Percentiles rank a stretch among this genome's conserved stretches.
Evolutionary conservation across 306 rosid genomes (phyloP).

Genomic region (Inga leiocalycina): DNA sequence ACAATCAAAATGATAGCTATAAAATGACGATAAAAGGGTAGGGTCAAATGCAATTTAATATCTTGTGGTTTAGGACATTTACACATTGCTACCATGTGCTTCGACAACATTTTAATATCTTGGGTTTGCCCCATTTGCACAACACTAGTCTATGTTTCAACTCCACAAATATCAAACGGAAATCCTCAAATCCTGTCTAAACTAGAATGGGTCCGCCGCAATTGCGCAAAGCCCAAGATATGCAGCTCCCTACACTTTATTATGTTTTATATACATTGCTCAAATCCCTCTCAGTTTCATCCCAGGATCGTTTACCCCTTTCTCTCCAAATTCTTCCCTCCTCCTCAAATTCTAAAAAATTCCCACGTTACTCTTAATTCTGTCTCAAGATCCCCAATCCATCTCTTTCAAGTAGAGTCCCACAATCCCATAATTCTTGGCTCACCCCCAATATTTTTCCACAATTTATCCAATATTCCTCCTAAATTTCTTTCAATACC

Average conservation of each 20-base stretch:
- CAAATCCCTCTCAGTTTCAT: background rate
- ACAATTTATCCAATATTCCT: background rate
- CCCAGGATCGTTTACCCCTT: background rate
- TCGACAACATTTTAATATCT: background rate
- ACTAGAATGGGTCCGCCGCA: background rate
- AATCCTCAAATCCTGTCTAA: background rate
- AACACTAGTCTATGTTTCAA: background rate
- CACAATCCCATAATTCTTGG: background rate
- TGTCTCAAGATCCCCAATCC: background rate
- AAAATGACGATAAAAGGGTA: background rate
- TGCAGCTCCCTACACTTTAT: background rate
- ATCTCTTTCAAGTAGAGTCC: background rate
- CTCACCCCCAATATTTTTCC: background rate
- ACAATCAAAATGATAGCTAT: background rate
- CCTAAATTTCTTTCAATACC: background rate
- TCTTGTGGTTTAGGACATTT: background rate
- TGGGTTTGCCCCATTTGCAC: background rate
- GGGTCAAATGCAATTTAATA: background rate
- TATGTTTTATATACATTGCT: background rate
- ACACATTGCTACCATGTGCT: background rate
- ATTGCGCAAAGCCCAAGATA: background rate
- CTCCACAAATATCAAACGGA: background rate
- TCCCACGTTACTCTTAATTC: background rate
- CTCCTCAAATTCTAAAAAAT: background rate
- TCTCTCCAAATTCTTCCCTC: background rate